Conservation (phyloP, 345 rosid genomes). For the Anastatica hierochuntica region DNA sequence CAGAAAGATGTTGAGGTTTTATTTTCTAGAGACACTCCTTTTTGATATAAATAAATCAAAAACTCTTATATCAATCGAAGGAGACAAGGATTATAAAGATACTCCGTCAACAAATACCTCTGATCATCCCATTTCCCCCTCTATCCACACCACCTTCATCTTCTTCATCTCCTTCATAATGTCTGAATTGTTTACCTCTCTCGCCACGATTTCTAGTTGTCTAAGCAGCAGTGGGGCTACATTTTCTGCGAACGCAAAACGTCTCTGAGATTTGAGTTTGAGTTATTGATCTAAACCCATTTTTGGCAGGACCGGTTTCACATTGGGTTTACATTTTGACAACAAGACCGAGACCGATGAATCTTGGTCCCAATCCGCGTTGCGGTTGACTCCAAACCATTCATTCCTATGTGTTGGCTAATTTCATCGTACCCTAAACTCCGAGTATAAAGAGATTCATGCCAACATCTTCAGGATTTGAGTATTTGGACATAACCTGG, state of each 20-base stretch:
- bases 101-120: too few species aligned
- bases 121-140: too few species aligned
- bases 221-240: conserved; percentile 7
- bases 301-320: conserved; percentile 14
- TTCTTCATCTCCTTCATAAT: too few species aligned
- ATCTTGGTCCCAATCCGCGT: conserved; percentile 11
- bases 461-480: conserved; percentile 16
- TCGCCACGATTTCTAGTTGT: conserved; percentile 18
- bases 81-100: too few species aligned
- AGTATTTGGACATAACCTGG: conserved; percentile 13
- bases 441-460: too few species aligned
- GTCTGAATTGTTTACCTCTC: conserved; percentile 37
- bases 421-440: conserved; percentile 10
- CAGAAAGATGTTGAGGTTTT: too few species aligned
- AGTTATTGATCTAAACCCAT: conserved; percentile 9
- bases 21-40: too few species aligned
- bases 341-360: conserved; percentile 12
- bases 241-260: conserved; percentile 21
- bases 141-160: too few species aligned
- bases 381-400: conserved; percentile 15
- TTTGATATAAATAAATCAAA: too few species aligned
- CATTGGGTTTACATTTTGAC: too few species aligned
- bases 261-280: conserved; percentile 28
- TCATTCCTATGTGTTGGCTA: conserved; percentile 21
- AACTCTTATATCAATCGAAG: too few species aligned